Evolutionary conservation across 2,329 filamentous ascomycete species (phyloP).

Genomic region (Phaeoacremonium minimum): DNA sequence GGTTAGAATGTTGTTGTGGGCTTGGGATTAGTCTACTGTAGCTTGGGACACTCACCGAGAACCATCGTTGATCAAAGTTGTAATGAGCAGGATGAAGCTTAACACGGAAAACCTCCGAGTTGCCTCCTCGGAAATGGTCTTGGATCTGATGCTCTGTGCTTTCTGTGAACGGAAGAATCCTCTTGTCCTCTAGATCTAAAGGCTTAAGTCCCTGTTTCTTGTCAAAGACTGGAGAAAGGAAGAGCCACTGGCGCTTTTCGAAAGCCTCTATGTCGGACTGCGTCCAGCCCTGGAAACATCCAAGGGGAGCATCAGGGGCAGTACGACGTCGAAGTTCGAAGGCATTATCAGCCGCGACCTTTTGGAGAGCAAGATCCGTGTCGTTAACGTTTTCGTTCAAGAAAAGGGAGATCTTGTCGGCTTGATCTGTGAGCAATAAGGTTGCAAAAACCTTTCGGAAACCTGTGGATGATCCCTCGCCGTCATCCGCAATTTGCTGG

Average conservation of each 20-base stretch:
- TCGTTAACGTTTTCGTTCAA: conserved; percentile 2
- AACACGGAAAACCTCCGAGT: conserved; percentile 11
- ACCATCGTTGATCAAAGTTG: conserved; percentile 3
- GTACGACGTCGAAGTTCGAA: conserved; percentile 5
- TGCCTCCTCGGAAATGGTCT: conserved; percentile 11
- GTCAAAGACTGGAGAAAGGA: conserved; percentile 9
- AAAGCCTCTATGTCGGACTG: conserved; percentile 5
- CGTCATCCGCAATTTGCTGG: conserved; percentile 1
- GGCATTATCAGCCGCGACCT: background rate
- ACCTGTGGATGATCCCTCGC: background rate
- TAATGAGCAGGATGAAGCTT: conserved; percentile 10
- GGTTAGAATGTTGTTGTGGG: conserved; percentile 6
- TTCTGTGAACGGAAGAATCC: conserved; percentile 8
- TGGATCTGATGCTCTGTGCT: conserved; percentile 8
- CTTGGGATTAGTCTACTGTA: too few relatives aligned
- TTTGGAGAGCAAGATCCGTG: conserved; percentile 2
- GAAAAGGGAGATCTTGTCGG: conserved; percentile 6
- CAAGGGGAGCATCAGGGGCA: background rate
- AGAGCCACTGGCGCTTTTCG: conserved; percentile 9
- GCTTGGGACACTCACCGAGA: background rate
- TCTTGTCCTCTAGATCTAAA: conserved; percentile 6
- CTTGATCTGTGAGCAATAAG: conserved; percentile 4
- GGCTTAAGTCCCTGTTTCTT: background rate
- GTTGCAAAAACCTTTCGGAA: conserved; percentile 7
- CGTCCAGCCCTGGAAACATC: conserved; percentile 7